phyloP scores from a whole-genome alignment of 2,329 filamentous ascomycete genomes.

The Stromatinia cepivora region DNA sequence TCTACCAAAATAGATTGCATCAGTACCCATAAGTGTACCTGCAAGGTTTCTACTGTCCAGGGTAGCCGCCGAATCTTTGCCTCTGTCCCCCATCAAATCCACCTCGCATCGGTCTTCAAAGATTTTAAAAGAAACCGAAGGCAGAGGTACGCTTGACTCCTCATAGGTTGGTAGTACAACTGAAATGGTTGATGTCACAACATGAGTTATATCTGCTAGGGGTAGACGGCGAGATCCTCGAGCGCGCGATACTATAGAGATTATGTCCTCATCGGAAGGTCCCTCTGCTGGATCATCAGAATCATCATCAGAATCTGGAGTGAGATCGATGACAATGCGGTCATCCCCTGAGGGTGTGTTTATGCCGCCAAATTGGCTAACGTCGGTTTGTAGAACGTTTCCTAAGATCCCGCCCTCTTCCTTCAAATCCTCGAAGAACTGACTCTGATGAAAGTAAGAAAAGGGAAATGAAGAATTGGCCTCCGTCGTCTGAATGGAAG shows the following conservation, averaged over 20 bases:
- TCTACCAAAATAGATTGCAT: neutral
- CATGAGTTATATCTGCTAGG: neutral
- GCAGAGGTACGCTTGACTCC: neutral
- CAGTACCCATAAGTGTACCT: neutral
- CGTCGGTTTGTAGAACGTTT: neutral
- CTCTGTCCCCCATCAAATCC: neutral
- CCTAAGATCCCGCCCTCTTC: neutral
- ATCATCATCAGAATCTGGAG: neutral
- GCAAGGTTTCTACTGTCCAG: neutral
- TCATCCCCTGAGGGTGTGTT: neutral
- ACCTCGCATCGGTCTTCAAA: neutral
- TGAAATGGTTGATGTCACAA: neutral
- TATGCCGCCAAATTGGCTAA: too few relatives aligned
- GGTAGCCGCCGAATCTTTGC: neutral
- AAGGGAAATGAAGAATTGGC: neutral
- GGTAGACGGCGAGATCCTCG: neutral
- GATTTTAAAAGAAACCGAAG: neutral
- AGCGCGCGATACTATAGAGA: neutral
- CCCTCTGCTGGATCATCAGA: neutral
- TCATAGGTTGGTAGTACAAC: neutral
- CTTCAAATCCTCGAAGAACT: too few relatives aligned
- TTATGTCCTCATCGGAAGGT: too few relatives aligned
- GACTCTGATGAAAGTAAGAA: neutral
- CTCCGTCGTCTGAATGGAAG: neutral
- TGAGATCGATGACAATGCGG: conserved; percentile 1